Conservation (phyloP, 352 stramenopile genomes). For the Thalassiosira gravida region DNA sequence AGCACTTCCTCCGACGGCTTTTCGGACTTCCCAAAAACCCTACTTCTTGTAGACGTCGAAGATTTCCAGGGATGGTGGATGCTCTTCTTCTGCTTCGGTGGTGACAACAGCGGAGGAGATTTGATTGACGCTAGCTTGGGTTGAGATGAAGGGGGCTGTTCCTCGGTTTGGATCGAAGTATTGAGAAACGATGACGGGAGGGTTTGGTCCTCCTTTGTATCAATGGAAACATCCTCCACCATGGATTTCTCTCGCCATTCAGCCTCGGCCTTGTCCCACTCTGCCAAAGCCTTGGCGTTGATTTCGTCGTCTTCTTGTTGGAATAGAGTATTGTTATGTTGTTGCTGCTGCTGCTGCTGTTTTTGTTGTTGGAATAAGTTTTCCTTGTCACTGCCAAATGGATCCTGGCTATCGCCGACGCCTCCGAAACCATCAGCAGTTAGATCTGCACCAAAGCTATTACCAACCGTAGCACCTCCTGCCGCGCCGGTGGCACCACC, state of each 20-base stretch:
- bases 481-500: background rate
- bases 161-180: no score
- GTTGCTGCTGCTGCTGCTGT: background rate
- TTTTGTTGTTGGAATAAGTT: background rate
- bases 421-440: background rate
- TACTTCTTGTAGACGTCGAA: no score
- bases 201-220: background rate
- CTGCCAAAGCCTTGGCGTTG: constrained; percentile 18
- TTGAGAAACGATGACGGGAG: no score
- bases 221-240: background rate
- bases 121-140: background rate
- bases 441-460: background rate
- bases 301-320: background rate
- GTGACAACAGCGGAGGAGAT: background rate
- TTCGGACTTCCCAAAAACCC: no score
- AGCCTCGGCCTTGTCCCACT: constrained; percentile 42
- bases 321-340: no score
- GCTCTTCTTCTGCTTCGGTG: background rate
- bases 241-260: constrained; percentile 23
- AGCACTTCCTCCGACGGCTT: no score
- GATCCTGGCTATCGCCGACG: background rate
- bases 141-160: no score
- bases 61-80: constrained; percentile 9
- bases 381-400: constrained; percentile 30
- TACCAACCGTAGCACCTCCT: background rate